Base-by-base conservation (phyloP, 768 basidiomycete genomes). In the Ramaria sp. region DNA sequence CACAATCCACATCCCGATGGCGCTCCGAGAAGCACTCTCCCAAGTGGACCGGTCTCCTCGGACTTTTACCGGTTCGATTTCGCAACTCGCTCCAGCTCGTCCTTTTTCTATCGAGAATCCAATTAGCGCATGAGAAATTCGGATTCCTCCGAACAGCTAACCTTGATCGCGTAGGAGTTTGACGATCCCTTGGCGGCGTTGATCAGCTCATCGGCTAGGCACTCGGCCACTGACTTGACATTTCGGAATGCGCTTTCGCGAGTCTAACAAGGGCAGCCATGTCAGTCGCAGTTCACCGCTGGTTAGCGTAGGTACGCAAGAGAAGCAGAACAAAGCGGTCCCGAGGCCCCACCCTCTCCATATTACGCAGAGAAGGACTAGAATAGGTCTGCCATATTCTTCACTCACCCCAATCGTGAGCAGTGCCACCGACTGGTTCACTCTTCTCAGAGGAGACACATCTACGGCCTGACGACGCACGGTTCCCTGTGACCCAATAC, bases 171-270 rank as follows among this genome's bases (percentile, higher is more conserved):
- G 71, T 98, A 99, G 55, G 95, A 98, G 87, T 99, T 99, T 68
- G 94, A 97, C 51, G 96, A 98, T 62, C 96, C 96, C 79, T 99
- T 98, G 63, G 95, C 96, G 54, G 96, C 96, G 73, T 99, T 99
- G 82, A 98, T 97, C 68, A 98, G 87, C 73, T 99, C 96, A 71
- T 98, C 96, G 59, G 96, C 95, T 53, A 98, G 82, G 76, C 95
- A 97, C 77, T 98, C 95, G 60, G 96, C 93, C 66, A 99, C 88
- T 60, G 93, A 96, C 76, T 99, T 99, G 67, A 97, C 91, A 77
- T 99, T 99, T 75, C 96, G 91, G 92, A 99, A 99, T 53, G 96
- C 93, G 47, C 95, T 97, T 76, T 99, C 96, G 69, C 96, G 96
- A 62, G 95, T 96, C 92, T 96, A 64, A 27, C 9, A 59, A 20